These are phyloP conservation scores for Aspergillus wentii DNA, from an alignment of 495 filamentous ascomycete genomes.

Conservation along the genomic window DNA sequence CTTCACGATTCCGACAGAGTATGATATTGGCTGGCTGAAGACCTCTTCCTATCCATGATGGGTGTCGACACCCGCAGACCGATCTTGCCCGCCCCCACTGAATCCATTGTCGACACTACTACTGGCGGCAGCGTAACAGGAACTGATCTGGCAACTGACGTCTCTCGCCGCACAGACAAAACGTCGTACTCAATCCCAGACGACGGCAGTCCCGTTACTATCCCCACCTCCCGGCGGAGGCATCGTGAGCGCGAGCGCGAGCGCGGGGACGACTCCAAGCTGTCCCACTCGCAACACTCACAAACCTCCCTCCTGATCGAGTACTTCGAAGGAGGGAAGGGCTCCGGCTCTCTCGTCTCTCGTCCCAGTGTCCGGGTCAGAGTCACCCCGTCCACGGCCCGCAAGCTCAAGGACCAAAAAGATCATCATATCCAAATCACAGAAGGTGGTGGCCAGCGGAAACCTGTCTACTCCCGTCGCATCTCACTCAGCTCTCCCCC, in stretches of 20 bases:
- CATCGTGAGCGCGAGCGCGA: conserved; percentile 43
- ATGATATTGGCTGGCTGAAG: conserved; percentile 33
- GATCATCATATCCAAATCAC: conserved; percentile 82
- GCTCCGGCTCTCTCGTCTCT: conserved; percentile 50
- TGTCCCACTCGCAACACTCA: conserved; percentile 52
- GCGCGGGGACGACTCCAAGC: conserved; percentile 47
- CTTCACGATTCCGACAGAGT: conserved; percentile 11
- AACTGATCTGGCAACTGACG: conserved; percentile 72
- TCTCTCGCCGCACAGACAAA: conserved; percentile 74
- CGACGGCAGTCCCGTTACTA: conserved; percentile 90
- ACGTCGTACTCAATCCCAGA: conserved; percentile 89
- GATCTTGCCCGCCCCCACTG: conserved; percentile 73
- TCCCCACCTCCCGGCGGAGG: conserved; percentile 66
- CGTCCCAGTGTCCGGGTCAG: conserved; percentile 92
- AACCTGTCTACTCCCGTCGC: conserved; percentile 60
- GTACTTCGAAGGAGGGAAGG: conserved; percentile 90
- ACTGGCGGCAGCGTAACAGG: conserved; percentile 54
- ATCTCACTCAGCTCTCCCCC: conserved; percentile 53
- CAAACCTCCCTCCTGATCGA: conserved; percentile 96
- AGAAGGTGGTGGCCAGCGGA: conserved; percentile 60
- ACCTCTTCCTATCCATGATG: conserved; percentile 48
- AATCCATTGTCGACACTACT: conserved; percentile 60
- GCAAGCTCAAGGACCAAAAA: conserved; percentile 50
- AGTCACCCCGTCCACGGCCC: conserved; percentile 72
- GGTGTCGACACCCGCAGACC: conserved; percentile 65